Base-by-base conservation (phyloP, 352 stramenopile species). In the Plasmopara muralis region DNA sequence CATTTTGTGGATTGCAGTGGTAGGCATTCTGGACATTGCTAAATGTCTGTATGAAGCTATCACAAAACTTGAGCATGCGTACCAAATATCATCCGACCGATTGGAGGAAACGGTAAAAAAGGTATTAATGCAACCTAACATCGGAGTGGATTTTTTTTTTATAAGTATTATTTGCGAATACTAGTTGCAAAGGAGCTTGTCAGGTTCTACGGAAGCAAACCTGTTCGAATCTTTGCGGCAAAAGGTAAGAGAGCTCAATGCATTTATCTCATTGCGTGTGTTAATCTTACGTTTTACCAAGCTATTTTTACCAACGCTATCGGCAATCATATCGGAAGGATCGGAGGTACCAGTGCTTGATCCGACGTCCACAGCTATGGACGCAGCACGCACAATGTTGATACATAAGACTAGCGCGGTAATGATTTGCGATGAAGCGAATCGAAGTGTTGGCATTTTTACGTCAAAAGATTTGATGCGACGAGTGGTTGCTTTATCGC, bases 31-130 rank as follows among this genome's bases (percentile, higher is more conserved):
- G 43, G 95, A 98, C 68, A 99, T 99, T 62, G 94, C 95, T 12
- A 98, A 98, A 69, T 99, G 96, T 64, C 61, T 99, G 33, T 98
- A 99, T 64, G 96, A 99, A 74, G 95, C 95, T 1, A 98, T 99
- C 45, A 77, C 76, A 31, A 97, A 98, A 60, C 89, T 99, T 29
- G 96, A 98, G 60, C 86, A 87, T 45, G 79, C 80, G 6, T 93
- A 92, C 45, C 78, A 84, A 33, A 66, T 69, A n/a, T 87, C 83
- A 10, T 87, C 79, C 0, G 72, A 85, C 30, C 72, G 70, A 9
- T 60, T 94, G 31, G 74, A 81, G 35, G 75, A 89, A 44, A 74
- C 74, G 2, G 61, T 94, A 40, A 87, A 87, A 54, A 91, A 90
- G 75, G 83, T 93, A 57, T 30, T 43, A 9, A 2, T 15, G 20